Evolutionary conservation across 306 rosid genomes (phyloP).

Genomic region (Arachis stenosperma): DNA sequence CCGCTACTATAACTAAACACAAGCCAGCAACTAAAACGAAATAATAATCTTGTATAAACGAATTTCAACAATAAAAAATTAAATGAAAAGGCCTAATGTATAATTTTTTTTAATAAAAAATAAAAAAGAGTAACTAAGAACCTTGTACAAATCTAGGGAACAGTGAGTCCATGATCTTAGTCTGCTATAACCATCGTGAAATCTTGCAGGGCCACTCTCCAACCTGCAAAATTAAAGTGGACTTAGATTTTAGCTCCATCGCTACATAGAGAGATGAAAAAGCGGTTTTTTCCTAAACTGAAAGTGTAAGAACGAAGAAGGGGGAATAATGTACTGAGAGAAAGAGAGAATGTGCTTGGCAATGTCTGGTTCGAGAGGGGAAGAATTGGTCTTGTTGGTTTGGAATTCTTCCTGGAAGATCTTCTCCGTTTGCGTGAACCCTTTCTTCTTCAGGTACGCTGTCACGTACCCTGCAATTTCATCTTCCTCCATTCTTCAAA

Average conservation of each 20-base stretch:
- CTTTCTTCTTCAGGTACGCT: constrained; percentile 69
- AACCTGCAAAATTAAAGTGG: constrained; percentile 45
- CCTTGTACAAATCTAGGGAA: constrained; percentile 89
- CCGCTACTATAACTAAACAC: neutral
- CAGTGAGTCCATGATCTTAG: constrained; percentile 82
- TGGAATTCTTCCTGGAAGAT: constrained; percentile 72
- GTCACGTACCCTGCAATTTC: constrained; percentile 59
- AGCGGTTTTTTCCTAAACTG: too few relatives aligned
- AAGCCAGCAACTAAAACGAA: neutral
- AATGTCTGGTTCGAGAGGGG: constrained; percentile 61
- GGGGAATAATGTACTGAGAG: constrained; percentile 52
- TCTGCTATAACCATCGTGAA: constrained; percentile 82
- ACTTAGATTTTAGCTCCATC: neutral
- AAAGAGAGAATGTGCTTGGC: constrained; percentile 64
- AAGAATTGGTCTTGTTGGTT: constrained; percentile 43
- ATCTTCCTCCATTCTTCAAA: constrained; percentile 68
- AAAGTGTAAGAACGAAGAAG: neutral
- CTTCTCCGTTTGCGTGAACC: constrained; percentile 72
- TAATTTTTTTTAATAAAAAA: too few relatives aligned
- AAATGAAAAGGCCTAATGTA: neutral
- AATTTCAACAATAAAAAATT: neutral
- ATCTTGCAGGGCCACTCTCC: constrained; percentile 77
- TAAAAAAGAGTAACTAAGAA: neutral
- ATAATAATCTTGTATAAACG: neutral
- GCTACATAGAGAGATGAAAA: neutral